Evolutionary conservation across 208 protist genomes (phyloP), one percentile per base, ranked within the genome.

Genomic region (Trypanosoma congolense): DNA sequence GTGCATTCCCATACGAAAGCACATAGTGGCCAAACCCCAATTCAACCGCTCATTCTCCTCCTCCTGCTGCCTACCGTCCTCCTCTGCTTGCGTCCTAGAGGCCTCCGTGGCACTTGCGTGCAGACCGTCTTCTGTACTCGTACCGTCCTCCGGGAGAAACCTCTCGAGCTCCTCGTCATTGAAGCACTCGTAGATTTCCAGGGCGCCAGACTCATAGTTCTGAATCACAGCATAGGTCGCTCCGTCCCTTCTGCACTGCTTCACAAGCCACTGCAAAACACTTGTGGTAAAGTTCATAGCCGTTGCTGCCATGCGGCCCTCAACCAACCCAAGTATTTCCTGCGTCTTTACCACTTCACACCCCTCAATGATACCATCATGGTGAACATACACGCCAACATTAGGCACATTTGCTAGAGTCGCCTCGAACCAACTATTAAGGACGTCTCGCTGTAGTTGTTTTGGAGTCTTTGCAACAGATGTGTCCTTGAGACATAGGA

Each of bases 221-320:
- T 79, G 65, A 30, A 93, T 54, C 2, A 89, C 75, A 0, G 72
- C 78, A 65, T 90, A 93, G 2, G 74, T 84, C 31, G 46, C 67
- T 29, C 71, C 76, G 53, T 93, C 86, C 36, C 74, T 70, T 25
- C 30, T 52, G 57, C 82, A 90, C 47, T 87, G 53, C 43, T 41
- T 47, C 42, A 85, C 77, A 4, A 94, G 25, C 79, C 81, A 91
- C 62, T 88, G 77, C 33, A 94, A 60, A 12, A 83, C 80, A 45
- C 73, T 79, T 46, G 70, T 87, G 18, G 83, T 91, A 68, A 90
- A 89, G 55, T 70, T 75, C 58, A 94, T 83, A n/a, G 87, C 80
- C n/a, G 70, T 79, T 16, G 80, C 77, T 2, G 83, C 83, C 46
- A 78, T 78, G 19, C 74, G 58, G 18, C 69, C 64, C 51, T 94